Evolutionary conservation across 2,329 filamentous ascomycete genomes (phyloP).

Genomic region (Stagonosporopsis rhizophila): DNA sequence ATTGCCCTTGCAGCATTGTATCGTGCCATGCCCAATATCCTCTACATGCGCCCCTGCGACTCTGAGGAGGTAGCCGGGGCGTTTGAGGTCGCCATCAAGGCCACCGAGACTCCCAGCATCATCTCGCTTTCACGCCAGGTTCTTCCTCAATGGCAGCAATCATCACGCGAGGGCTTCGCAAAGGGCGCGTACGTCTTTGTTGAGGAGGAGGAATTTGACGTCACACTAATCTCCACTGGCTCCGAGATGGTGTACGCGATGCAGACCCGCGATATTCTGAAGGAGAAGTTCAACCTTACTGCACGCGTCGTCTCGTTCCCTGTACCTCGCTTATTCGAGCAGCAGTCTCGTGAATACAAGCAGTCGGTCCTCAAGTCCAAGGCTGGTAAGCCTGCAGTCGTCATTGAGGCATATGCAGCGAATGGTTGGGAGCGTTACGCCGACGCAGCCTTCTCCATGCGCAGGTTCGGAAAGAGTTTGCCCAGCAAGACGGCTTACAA

Average conservation of each 20-base stretch:
- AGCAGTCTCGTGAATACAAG: conserved; percentile 53
- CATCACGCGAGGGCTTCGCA: conserved; percentile 52
- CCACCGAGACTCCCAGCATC: conserved; percentile 53
- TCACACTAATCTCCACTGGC: conserved; percentile 52
- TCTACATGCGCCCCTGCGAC: conserved; percentile 66
- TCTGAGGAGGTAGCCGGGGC: conserved; percentile 64
- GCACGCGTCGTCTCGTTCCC: conserved; percentile 58
- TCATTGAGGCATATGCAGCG: conserved; percentile 64
- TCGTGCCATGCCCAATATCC: conserved; percentile 67
- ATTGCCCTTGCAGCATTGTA: conserved; percentile 64
- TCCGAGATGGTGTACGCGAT: conserved; percentile 56
- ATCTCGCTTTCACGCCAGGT: conserved; percentile 58
- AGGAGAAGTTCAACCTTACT: conserved; percentile 46
- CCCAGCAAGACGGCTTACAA: conserved; percentile 62
- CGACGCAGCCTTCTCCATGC: conserved; percentile 61
- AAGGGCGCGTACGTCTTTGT: conserved; percentile 57
- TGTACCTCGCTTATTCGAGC: conserved; percentile 55
- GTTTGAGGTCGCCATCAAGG: conserved; percentile 57
- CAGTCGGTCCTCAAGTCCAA: conserved; percentile 52
- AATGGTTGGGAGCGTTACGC: conserved; percentile 67
- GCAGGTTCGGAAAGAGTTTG: conserved; percentile 60
- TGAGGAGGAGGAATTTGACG: conserved; percentile 51
- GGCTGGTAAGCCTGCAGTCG: conserved; percentile 56
- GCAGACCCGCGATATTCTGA: conserved; percentile 47
- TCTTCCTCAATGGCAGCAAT: conserved; percentile 51